Evolutionary conservation across 2,329 filamentous ascomycete genomes (phyloP).

Genomic region (Plectosphaerella plurivora): DNA sequence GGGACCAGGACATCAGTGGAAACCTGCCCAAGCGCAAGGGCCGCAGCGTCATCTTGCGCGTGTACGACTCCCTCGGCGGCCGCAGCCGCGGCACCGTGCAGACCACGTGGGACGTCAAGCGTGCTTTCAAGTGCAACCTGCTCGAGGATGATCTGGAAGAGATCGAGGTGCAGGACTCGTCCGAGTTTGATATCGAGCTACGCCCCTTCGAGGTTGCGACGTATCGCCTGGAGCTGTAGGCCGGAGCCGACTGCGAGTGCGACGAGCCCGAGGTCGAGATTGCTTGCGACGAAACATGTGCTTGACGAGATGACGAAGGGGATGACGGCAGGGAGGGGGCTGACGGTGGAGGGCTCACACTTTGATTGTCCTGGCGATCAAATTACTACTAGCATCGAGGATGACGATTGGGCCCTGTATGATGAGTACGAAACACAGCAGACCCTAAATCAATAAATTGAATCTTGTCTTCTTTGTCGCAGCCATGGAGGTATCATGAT

Average conservation of each 20-base stretch:
- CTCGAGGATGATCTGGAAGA: constrained; percentile 82
- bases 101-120: constrained; percentile 66
- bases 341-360: not conserved
- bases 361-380: too few species aligned
- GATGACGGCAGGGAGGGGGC: not conserved
- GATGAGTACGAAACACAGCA: too few species aligned
- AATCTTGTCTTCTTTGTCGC: too few species aligned
- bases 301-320: constrained; percentile 7
- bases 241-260: constrained; percentile 10
- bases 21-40: constrained; percentile 64
- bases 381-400: too few species aligned
- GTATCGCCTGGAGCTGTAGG: constrained; percentile 58
- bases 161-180: constrained; percentile 42
- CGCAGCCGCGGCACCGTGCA: constrained; percentile 67
- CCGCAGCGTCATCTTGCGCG: constrained; percentile 73
- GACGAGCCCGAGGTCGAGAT: constrained; percentile 3
- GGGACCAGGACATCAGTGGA: constrained; percentile 57
- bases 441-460: too few species aligned
- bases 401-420: too few species aligned
- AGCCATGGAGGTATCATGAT: too few species aligned
- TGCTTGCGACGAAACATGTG: constrained; percentile 1
- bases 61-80: constrained; percentile 88
- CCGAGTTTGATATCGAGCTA: constrained; percentile 58
- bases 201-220: constrained; percentile 84
- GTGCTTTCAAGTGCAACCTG: constrained; percentile 77